Conservation (phyloP, 495 filamentous ascomycete genomes). For the Pseudevernia furfuracea region DNA sequence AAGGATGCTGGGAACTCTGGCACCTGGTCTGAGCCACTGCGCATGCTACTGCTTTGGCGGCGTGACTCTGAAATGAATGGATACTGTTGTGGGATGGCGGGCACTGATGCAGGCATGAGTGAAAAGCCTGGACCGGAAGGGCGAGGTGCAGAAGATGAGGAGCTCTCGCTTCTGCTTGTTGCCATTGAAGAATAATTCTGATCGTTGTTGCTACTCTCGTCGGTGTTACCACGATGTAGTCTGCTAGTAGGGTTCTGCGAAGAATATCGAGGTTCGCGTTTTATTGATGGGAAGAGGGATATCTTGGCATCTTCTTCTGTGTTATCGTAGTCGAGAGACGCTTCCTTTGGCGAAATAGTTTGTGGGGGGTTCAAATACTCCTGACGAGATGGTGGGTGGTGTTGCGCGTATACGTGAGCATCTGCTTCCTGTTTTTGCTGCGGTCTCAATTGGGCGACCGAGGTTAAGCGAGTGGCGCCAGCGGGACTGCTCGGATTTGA, state of each 20-base stretch:
- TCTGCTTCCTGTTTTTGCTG: conserved; percentile 52
- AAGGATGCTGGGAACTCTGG: conserved; percentile 57
- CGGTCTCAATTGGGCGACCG: conserved; percentile 52
- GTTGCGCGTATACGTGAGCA: conserved; percentile 36
- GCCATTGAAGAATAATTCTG: conserved; percentile 30
- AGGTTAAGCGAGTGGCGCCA: conserved; percentile 38
- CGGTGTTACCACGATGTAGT: conserved; percentile 20
- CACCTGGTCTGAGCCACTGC: conserved; percentile 39
- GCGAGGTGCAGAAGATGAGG: conserved; percentile 29
- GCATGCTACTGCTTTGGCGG: conserved; percentile 36
- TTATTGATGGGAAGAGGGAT: conserved; percentile 56
- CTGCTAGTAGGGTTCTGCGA: conserved; percentile 2
- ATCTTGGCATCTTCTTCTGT: conserved; percentile 58
- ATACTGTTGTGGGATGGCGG: conserved; percentile 49
- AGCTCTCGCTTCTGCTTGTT: conserved; percentile 37
- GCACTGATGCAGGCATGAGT: conserved; percentile 38
- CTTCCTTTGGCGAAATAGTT: conserved; percentile 96
- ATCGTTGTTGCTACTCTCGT: conserved; percentile 35
- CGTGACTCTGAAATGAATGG: conserved; percentile 41
- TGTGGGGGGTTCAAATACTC: conserved; percentile 48
- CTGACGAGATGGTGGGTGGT: conserved; percentile 25
- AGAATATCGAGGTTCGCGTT: conserved; percentile 30
- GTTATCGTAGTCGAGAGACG: conserved; percentile 75
- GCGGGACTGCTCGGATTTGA: conserved; percentile 29
- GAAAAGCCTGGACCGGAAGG: conserved; percentile 28